phyloP scores from a whole-genome alignment of 495 filamentous ascomycete genomes.

The Aspergillus affinis region DNA sequence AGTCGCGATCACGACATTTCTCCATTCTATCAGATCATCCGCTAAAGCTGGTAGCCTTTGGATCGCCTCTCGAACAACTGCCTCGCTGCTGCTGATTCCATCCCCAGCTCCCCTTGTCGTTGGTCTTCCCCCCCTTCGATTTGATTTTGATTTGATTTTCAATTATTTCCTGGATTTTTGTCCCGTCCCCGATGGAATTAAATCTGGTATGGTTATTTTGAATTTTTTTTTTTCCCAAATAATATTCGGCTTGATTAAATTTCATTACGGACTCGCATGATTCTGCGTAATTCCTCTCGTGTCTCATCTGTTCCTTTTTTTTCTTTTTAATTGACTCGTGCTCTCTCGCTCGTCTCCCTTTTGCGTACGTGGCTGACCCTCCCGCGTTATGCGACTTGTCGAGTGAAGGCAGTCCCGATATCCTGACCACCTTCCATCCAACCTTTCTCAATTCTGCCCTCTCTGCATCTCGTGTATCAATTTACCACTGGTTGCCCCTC shows the following conservation, averaged over 20 bases:
- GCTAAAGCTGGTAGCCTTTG: constrained; percentile 15
- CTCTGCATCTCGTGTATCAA: constrained; percentile 18
- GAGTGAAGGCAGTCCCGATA: constrained; percentile 18
- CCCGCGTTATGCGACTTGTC: constrained; percentile 31
- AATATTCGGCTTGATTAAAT: background rate
- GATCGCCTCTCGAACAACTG: too few species aligned
- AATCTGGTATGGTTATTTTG: background rate
- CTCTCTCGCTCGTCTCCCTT: constrained; percentile 9
- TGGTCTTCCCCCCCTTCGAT: background rate
- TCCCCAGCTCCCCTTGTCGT: constrained; percentile 21
- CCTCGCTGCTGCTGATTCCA: background rate
- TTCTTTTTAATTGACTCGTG: constrained; percentile 13
- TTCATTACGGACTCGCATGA: constrained; percentile 4
- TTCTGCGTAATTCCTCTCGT: constrained; percentile 4
- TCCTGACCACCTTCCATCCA: constrained; percentile 23
- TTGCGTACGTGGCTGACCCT: constrained; percentile 30
- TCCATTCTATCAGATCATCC: constrained; percentile 52
- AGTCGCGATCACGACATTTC: constrained; percentile 50
- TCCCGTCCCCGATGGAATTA: background rate
- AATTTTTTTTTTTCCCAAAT: background rate
- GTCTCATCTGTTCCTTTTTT: constrained; percentile 1
- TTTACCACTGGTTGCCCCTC: constrained; percentile 9
- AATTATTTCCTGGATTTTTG: background rate
- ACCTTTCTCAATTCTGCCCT: constrained; percentile 14
- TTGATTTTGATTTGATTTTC: constrained; percentile 8